Conservation (phyloP, 768 basidiomycete genomes). For the Hysterangium stoloniferum region DNA sequence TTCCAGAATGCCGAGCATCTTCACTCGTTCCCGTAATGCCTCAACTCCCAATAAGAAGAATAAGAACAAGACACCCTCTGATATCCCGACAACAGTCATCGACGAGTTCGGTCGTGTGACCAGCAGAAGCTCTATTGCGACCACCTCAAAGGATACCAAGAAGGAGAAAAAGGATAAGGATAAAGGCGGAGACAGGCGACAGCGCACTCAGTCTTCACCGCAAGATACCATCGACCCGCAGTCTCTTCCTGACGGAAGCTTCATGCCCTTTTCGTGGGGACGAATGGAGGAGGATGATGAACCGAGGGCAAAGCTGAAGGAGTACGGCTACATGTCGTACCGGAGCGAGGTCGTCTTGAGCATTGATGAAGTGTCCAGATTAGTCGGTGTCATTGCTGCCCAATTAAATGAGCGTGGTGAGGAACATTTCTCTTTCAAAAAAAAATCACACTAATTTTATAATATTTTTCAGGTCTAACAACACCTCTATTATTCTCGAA, state of each 20-base stretch:
- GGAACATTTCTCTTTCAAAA: constrained; percentile 1
- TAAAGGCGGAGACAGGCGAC: constrained; percentile 37
- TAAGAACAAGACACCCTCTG: constrained; percentile 13
- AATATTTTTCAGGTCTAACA: constrained; percentile 40
- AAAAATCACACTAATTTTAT: not conserved
- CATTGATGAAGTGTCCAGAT: constrained; percentile 61
- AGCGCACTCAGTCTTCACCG: constrained; percentile 26
- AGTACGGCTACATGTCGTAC: constrained; percentile 71
- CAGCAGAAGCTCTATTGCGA: constrained; percentile 36
- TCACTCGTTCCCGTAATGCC: constrained; percentile 60
- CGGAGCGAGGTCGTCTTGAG: constrained; percentile 69
- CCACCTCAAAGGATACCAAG: constrained; percentile 29
- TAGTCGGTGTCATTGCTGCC: constrained; percentile 61
- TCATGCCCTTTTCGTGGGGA: constrained; percentile 8
- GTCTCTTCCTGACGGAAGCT: constrained; percentile 11
- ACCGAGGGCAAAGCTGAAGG: constrained; percentile 24
- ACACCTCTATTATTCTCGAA: constrained; percentile 90
- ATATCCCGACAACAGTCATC: constrained; percentile 17
- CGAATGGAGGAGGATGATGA: constrained; percentile 8
- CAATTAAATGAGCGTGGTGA: constrained; percentile 62
- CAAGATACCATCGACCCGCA: constrained; percentile 5
- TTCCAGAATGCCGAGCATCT: constrained; percentile 58
- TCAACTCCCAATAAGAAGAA: constrained; percentile 36
- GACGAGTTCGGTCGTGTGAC: constrained; percentile 64
- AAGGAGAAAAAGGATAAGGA: constrained; percentile 42